phyloP scores from a whole-genome alignment of 176 grass and related monocot genomes.

The Paspalum notatum region DNA sequence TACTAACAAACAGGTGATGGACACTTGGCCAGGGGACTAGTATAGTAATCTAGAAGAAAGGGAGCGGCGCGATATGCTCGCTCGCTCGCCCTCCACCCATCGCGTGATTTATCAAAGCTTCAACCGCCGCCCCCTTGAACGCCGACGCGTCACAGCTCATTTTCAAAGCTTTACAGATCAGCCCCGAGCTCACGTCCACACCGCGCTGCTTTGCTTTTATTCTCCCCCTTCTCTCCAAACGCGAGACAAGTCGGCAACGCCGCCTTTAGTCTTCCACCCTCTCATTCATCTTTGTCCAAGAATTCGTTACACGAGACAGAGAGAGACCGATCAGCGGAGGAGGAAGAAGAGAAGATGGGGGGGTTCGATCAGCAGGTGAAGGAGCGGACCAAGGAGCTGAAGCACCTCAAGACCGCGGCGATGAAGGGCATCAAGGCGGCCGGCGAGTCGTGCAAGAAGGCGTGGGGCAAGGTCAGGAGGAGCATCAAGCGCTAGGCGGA shows the following conservation, averaged over 20 bases:
- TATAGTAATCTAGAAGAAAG: too few species aligned
- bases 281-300: background rate
- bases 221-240: background rate
- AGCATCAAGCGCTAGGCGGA: constrained; percentile 59
- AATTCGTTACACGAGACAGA: background rate
- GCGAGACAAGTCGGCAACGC: constrained; percentile 1
- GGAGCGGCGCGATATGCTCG: background rate
- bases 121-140: constrained; percentile 10
- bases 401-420: constrained; percentile 53
- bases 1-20: too few species aligned
- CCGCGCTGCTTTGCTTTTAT: background rate
- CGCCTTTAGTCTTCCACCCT: background rate
- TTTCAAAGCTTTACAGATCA: constrained; percentile 46
- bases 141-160: constrained; percentile 15
- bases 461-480: constrained; percentile 74
- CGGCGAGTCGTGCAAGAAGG: constrained; percentile 72
- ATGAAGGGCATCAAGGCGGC: constrained; percentile 70
- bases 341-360: constrained; percentile 35
- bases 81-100: background rate
- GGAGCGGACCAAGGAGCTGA: constrained; percentile 67
- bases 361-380: constrained; percentile 66
- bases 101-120: background rate
- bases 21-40: too few species aligned
- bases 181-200: constrained; percentile 16
- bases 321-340: background rate